Evolutionary conservation across 495 filamentous ascomycete genomes (phyloP).

Genomic region (Peziza echinospora): DNA sequence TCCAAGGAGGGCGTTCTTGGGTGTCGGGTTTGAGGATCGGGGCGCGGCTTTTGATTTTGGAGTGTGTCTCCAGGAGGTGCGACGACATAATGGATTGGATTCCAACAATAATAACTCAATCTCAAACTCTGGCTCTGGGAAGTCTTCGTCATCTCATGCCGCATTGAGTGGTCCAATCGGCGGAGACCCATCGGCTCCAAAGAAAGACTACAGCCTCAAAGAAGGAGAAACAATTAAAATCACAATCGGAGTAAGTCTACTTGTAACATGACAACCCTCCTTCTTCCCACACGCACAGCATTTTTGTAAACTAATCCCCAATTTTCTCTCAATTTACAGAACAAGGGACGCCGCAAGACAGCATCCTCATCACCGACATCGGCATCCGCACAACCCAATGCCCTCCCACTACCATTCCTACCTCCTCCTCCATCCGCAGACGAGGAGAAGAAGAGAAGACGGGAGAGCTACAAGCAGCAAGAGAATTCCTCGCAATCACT

Average conservation of each 20-base stretch:
- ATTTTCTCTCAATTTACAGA: slow-evolving; percentile 10
- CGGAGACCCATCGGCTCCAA: slow-evolving; percentile 13
- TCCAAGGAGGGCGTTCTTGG: slow-evolving; percentile 47
- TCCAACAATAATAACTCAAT: slow-evolving; percentile 5
- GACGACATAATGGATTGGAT: slow-evolving; percentile 16
- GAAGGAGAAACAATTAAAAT: slow-evolving; percentile 70
- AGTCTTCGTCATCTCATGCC: background rate
- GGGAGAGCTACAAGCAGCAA: background rate
- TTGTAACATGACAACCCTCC: background rate
- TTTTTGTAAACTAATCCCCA: slow-evolving; percentile 6
- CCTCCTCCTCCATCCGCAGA: slow-evolving; percentile 42
- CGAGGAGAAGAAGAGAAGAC: slow-evolving; percentile 26
- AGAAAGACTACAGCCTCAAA: slow-evolving; percentile 56
- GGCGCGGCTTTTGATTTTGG: slow-evolving; percentile 65
- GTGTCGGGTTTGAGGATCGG: slow-evolving; percentile 71
- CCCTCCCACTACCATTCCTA: slow-evolving; percentile 22
- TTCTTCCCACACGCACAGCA: too few species aligned
- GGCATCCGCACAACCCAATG: background rate
- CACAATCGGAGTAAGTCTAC: slow-evolving; percentile 39
- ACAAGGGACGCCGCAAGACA: slow-evolving; percentile 17
- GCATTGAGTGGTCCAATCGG: slow-evolving; percentile 3
- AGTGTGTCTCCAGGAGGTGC: slow-evolving; percentile 52
- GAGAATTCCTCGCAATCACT: background rate
- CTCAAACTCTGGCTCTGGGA: too few species aligned
- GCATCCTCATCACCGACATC: slow-evolving; percentile 12